A percentile compares a stretch with the other conserved stretches of the same genome.
phyloP scores from a whole-genome alignment of 2,329 filamentous ascomycete species.

The Aspergillus floridensis region DNA sequence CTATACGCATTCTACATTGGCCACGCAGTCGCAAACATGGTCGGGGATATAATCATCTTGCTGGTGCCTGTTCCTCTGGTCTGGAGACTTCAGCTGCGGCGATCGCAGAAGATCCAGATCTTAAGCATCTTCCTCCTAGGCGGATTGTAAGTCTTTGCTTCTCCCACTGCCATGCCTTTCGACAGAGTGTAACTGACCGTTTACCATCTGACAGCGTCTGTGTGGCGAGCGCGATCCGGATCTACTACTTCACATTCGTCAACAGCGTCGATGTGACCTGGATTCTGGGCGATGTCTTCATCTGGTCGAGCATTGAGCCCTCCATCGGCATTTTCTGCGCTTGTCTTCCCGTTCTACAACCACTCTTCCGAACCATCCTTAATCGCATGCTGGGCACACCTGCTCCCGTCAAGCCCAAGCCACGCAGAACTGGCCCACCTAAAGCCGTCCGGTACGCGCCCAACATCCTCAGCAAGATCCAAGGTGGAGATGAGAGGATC shows the following conservation, averaged over 20 bases:
- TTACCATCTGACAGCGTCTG: slow-evolving; percentile 14
- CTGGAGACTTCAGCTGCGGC: slow-evolving; percentile 18
- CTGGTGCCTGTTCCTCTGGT: slow-evolving; percentile 18
- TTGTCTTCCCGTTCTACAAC: slow-evolving; percentile 19
- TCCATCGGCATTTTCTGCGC: slow-evolving; percentile 23
- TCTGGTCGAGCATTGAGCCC: slow-evolving; percentile 24
- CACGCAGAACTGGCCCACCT: neutral
- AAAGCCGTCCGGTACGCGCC: slow-evolving; percentile 1
- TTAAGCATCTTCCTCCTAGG: slow-evolving; percentile 20
- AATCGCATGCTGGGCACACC: neutral
- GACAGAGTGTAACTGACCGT: neutral
- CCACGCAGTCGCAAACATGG: slow-evolving; percentile 17
- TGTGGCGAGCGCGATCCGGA: slow-evolving; percentile 19
- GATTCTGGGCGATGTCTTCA: slow-evolving; percentile 19
- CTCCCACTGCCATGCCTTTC: neutral
- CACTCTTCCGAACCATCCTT: slow-evolving; percentile 11
- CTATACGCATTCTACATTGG: slow-evolving; percentile 19
- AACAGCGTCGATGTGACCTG: slow-evolving; percentile 18
- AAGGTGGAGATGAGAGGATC: neutral
- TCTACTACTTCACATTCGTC: slow-evolving; percentile 17
- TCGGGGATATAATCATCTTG: slow-evolving; percentile 19
- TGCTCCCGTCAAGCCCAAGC: neutral
- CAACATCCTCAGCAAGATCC: slow-evolving; percentile 1
- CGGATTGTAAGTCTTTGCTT: slow-evolving; percentile 16
- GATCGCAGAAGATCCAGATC: slow-evolving; percentile 12